Evolutionary conservation across 2,329 filamentous ascomycete genomes (phyloP).

Genomic region (Sporothrix dimorphospora): DNA sequence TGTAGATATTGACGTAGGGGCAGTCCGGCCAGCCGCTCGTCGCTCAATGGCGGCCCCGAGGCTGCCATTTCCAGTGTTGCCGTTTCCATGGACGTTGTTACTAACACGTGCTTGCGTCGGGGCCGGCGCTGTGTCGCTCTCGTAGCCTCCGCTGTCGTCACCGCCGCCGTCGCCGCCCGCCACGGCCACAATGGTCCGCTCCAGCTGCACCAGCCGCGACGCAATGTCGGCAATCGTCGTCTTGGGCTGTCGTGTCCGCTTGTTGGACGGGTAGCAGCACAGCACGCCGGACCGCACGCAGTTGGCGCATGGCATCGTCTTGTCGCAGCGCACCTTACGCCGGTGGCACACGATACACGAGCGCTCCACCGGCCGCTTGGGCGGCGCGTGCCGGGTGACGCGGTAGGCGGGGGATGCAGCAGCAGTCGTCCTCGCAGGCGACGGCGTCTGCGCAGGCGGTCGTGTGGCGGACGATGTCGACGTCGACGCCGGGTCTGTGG

Average conservation of each 20-base stretch:
- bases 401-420: background rate
- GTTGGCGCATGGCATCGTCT: conserved; percentile 35
- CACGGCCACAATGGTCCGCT: conserved; percentile 37
- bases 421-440: background rate
- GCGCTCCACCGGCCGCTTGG: conserved; percentile 30
- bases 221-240: conserved; percentile 37
- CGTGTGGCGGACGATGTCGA: background rate
- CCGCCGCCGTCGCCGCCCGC: conserved; percentile 25
- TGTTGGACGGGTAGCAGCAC: conserved; percentile 36
- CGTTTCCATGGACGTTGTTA: background rate
- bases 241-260: conserved; percentile 32
- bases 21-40: background rate
- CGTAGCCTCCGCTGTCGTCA: background rate
- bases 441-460: background rate
- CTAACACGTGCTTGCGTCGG: background rate
- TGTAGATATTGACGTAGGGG: background rate
- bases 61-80: background rate
- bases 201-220: conserved; percentile 34
- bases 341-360: conserved; percentile 38
- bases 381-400: background rate
- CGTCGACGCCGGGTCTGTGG: background rate
- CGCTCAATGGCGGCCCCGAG: background rate
- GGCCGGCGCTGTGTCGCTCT: background rate
- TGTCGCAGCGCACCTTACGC: conserved; percentile 38
- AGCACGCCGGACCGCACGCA: conserved; percentile 35